Evolutionary conservation across 805 yeast species (phyloP), one percentile per base, ranked within the genome.

Genomic region (Candida chilensis): DNA sequence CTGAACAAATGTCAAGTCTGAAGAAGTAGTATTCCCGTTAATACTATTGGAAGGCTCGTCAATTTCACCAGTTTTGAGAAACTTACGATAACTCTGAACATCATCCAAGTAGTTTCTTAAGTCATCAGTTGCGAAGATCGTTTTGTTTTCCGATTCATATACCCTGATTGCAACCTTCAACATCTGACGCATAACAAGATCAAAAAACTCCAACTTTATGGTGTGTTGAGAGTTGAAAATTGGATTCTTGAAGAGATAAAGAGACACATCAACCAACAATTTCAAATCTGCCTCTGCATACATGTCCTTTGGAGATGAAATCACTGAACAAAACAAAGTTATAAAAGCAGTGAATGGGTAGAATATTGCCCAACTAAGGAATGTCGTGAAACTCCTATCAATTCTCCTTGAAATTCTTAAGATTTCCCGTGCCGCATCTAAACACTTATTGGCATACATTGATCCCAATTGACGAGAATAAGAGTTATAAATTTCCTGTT

Each of bases 281-380:
- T 22, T 22, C 14, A 22, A n/a, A 22, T 22, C 25, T n/a, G 7
- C 12, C 11, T n/a, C 25, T n/a, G 25, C 6, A 11, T 22, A 5
- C 6, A 6, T 22, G 13, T n/a, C 8, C 6, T 11, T 11, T 22
- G 25, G 25, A 22, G 11, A n/a, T 11, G 11, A 12, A n/a, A 22
- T 22, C 14, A 12, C 11, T n/a, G 25, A 22, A n/a, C 25, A 22
- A 22, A 22, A 22, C 13, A 22, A n/a, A n/a, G 25, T 22, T 22
- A 22, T n/a, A n/a, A 22, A 22, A 8, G 25, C 25, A 6, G 12
- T 6, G 13, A 22, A 22, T 22, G 25, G 25, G 12, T 22, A 22
- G 13, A 22, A 22, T 22, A 22, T n/a, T 8, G 25, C 25, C 25
- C 25, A 22, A n/a, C n/a, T n/a, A n/a, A n/a, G n/a, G n/a, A n/a